Conservation (phyloP, 768 basidiomycete species). For the Podaxis pistillaris region DNA sequence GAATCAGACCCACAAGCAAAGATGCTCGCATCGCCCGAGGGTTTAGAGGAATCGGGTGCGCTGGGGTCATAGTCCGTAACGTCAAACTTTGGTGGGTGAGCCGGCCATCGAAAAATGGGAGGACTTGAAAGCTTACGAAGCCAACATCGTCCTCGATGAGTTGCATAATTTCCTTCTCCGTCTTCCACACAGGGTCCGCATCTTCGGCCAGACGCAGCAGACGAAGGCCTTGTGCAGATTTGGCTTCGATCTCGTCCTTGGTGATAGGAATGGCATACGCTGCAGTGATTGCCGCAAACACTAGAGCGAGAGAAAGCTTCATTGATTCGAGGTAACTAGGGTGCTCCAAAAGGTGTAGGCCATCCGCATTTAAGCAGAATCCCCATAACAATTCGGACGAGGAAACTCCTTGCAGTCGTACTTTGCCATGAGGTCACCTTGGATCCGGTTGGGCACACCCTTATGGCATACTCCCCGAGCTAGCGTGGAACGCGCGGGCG, state of each 20-base stretch:
- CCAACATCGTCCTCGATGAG: slow-evolving; percentile 21
- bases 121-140: slow-evolving; percentile 22
- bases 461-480: background rate
- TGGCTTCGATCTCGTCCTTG: slow-evolving; percentile 22
- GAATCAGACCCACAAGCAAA: background rate
- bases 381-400: background rate
- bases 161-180: slow-evolving; percentile 29
- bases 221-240: slow-evolving; percentile 30
- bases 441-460: background rate
- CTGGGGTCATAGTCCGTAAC: slow-evolving; percentile 28
- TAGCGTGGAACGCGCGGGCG: background rate
- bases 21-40: background rate
- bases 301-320: slow-evolving; percentile 2
- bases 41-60: slow-evolving; percentile 4
- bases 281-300: background rate
- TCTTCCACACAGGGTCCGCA: slow-evolving; percentile 31
- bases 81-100: slow-evolving; percentile 25
- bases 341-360: background rate
- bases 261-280: slow-evolving; percentile 18
- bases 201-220: slow-evolving; percentile 28
- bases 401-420: background rate
- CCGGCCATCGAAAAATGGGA: background rate
- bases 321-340: background rate
- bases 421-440: background rate
- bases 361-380: background rate